phyloP scores from a whole-genome alignment of 2,329 filamentous ascomycete species.

The Ophiocordyceps australis region DNA sequence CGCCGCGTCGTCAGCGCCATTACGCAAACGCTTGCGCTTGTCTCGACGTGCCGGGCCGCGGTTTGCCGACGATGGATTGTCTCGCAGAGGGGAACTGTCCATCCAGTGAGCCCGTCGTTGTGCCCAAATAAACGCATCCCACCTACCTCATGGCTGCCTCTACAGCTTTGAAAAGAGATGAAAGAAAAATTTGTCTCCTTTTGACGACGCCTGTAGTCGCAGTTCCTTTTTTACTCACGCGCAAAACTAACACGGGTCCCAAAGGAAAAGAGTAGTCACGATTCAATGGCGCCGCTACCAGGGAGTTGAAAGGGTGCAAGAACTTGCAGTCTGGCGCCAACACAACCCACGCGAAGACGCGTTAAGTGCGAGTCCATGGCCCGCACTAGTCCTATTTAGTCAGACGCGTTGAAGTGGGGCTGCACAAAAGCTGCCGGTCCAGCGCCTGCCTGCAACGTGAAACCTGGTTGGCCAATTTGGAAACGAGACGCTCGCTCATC shows the following conservation, averaged over 20 bases:
- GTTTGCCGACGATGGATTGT: slow-evolving; percentile 70
- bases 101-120: slow-evolving; percentile 1
- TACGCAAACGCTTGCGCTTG: slow-evolving; percentile 37
- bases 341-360: slow-evolving; percentile 14
- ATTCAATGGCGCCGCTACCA: slow-evolving; percentile 5
- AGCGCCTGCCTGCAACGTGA: too few species aligned
- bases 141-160: slow-evolving; percentile 9
- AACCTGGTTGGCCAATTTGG: too few species aligned
- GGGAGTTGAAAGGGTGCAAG: slow-evolving; percentile 2
- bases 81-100: slow-evolving; percentile 61
- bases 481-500: too few species aligned
- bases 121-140: neutral
- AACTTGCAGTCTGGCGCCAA: slow-evolving; percentile 9
- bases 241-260: too few species aligned
- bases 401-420: slow-evolving; percentile 11
- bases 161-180: too few species aligned
- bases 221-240: too few species aligned
- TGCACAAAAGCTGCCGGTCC: too few species aligned
- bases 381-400: slow-evolving; percentile 11
- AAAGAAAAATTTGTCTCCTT: too few species aligned
- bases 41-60: slow-evolving; percentile 39
- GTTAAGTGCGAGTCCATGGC: slow-evolving; percentile 28
- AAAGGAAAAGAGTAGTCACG: slow-evolving; percentile 2
- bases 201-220: too few species aligned
- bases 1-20: slow-evolving; percentile 28